Evolutionary conservation across 495 filamentous ascomycete genomes (phyloP).

Genomic region (Tuber umbilicatum): DNA sequence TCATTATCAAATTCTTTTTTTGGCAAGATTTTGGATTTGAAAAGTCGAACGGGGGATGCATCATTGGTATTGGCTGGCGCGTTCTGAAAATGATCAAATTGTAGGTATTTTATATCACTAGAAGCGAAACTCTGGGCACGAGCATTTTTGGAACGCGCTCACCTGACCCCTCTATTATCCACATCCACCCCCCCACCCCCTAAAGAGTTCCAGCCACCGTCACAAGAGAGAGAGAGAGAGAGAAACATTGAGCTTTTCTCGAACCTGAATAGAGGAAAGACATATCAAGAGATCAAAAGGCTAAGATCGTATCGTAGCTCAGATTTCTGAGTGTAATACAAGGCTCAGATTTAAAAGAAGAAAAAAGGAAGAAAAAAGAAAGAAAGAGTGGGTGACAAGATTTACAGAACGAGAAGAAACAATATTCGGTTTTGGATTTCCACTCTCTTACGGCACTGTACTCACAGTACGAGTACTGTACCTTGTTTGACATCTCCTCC

Average conservation of each 20-base stretch:
- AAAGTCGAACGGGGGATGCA: constrained; percentile 21
- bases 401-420: neutral
- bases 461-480: neutral
- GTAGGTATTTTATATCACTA: constrained; percentile 5
- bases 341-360: neutral
- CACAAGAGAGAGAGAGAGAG: constrained; percentile 8
- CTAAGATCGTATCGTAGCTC: constrained; percentile 2
- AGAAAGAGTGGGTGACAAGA: constrained; percentile 1
- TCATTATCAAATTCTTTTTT: constrained; percentile 31
- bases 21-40: constrained; percentile 30
- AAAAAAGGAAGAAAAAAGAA: neutral
- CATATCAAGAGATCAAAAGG: neutral
- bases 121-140: neutral
- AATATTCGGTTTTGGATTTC: constrained; percentile 1
- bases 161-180: constrained; percentile 27
- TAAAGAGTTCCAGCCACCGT: constrained; percentile 29
- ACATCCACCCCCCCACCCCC: neutral
- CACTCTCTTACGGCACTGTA: neutral
- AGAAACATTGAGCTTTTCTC: neutral
- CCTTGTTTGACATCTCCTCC: constrained; percentile 5
- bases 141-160: constrained; percentile 17
- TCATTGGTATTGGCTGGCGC: constrained; percentile 3
- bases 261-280: neutral
- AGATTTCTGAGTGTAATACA: neutral
- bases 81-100: constrained; percentile 4